Evolutionary conservation across 192 early-diverging fungal genomes (phyloP).

Genomic region (Cetraspora pellucida): DNA sequence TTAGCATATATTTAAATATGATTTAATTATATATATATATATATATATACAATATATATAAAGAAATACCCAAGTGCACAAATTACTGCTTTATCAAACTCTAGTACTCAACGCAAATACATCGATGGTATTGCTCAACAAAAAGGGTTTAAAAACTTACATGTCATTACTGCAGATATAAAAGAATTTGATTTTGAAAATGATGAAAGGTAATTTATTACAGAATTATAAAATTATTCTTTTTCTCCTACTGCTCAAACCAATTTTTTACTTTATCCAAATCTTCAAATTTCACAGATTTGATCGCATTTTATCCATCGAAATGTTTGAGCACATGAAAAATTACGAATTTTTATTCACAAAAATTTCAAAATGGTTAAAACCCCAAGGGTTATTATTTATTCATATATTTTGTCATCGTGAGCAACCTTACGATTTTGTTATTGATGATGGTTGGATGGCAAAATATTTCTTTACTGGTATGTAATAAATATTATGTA

Average conservation of each 20-base stretch:
- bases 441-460: constrained; percentile 58
- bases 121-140: constrained; percentile 46
- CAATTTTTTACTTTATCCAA: constrained; percentile 31
- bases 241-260: background rate
- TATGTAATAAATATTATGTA: too few relatives aligned
- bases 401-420: constrained; percentile 65
- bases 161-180: constrained; percentile 60
- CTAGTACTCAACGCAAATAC: constrained; percentile 53
- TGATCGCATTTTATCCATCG: constrained; percentile 58
- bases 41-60: background rate
- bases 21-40: background rate
- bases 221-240: too few relatives aligned
- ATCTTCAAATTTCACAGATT: constrained; percentile 38
- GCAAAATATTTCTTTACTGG: constrained; percentile 65
- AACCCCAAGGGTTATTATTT: constrained; percentile 61
- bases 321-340: constrained; percentile 74
- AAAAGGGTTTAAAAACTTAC: constrained; percentile 55
- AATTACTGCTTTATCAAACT: constrained; percentile 64
- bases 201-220: too few relatives aligned
- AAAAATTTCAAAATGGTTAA: constrained; percentile 62
- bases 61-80: constrained; percentile 58
- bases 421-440: constrained; percentile 61
- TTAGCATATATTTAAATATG: background rate
- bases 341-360: constrained; percentile 57
- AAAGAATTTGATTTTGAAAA: constrained; percentile 49